These are phyloP conservation scores for Pilaira anomala DNA, from an alignment of 192 early-diverging fungal species.

Conservation along the genomic window DNA sequence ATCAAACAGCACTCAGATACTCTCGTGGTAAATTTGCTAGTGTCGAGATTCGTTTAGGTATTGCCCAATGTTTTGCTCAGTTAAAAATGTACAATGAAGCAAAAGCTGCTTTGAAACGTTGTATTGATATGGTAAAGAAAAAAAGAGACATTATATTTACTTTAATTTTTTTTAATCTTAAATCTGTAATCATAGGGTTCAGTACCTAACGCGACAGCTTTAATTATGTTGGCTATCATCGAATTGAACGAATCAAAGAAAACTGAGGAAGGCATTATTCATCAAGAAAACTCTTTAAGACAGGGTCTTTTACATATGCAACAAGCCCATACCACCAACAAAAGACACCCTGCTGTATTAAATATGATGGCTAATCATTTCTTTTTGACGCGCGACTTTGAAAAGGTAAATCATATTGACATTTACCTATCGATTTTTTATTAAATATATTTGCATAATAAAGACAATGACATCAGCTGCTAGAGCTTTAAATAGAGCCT, in stretches of 20 bases:
- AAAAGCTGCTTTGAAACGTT: conserved; percentile 65
- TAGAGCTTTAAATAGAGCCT: conserved; percentile 41
- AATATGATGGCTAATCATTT: conserved; percentile 56
- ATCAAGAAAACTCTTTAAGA: conserved; percentile 43
- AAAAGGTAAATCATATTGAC: conserved; percentile 22
- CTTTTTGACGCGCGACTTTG: conserved; percentile 45
- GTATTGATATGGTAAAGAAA: conserved; percentile 61
- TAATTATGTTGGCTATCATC: conserved; percentile 70
- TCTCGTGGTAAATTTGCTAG: conserved; percentile 44
- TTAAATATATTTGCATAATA: background rate
- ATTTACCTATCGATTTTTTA: no score
- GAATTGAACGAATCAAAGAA: conserved; percentile 76
- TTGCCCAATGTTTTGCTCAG: conserved; percentile 83
- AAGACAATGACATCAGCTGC: conserved; percentile 43
- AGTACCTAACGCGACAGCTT: conserved; percentile 59
- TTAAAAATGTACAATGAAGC: conserved; percentile 68
- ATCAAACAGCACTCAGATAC: conserved; percentile 71
- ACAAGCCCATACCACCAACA: conserved; percentile 47
- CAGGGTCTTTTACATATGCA: conserved; percentile 48
- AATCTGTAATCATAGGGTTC: no score
- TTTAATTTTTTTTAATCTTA: background rate
- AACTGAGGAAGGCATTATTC: conserved; percentile 31
- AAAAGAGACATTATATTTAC: no score
- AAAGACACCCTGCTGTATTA: conserved; percentile 51
- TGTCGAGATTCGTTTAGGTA: conserved; percentile 75